A percentile compares a stretch with the other conserved stretches of the same genome.
These are phyloP conservation scores for Quambalaria eucalypti DNA, from an alignment of 1,284 basidiomycete genomes.

Conservation along the genomic window DNA sequence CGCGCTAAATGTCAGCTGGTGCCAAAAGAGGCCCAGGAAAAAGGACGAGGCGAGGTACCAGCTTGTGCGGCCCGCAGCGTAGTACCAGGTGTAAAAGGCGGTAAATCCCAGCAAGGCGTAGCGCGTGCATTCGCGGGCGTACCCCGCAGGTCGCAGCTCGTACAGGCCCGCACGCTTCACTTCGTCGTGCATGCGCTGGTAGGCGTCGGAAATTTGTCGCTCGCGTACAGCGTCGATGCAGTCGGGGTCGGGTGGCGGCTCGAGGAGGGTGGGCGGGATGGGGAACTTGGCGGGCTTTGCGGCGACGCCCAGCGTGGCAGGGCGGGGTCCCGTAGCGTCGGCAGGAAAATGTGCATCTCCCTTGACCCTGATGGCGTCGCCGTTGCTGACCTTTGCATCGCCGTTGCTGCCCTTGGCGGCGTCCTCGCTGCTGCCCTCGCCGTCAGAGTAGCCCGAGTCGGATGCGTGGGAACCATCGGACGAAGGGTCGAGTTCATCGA, in stretches of 20 bases:
- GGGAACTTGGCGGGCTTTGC: slow-evolving; percentile 26
- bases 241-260: slow-evolving; percentile 47
- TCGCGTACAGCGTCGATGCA: slow-evolving; percentile 57
- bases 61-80: slow-evolving; percentile 7
- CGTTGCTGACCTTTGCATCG: no score
- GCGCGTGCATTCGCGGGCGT: slow-evolving; percentile 74
- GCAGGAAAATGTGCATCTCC: no score
- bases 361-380: no score
- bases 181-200: slow-evolving; percentile 67
- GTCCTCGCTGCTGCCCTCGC: neutral
- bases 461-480: neutral
- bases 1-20: slow-evolving; percentile 82
- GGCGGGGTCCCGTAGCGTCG: neutral
- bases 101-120: slow-evolving; percentile 60
- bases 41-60: slow-evolving; percentile 61
- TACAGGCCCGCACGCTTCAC: slow-evolving; percentile 76
- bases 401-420: no score
- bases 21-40: slow-evolving; percentile 81
- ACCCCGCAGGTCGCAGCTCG: slow-evolving; percentile 73
- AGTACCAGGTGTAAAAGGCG: slow-evolving; percentile 59
- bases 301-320: neutral
- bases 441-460: neutral
- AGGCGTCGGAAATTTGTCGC: slow-evolving; percentile 65
- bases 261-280: slow-evolving; percentile 38
- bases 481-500: neutral